Evolutionary conservation across 1,139 yeast genomes (phyloP).

Genomic region (Taphrina sp.): DNA sequence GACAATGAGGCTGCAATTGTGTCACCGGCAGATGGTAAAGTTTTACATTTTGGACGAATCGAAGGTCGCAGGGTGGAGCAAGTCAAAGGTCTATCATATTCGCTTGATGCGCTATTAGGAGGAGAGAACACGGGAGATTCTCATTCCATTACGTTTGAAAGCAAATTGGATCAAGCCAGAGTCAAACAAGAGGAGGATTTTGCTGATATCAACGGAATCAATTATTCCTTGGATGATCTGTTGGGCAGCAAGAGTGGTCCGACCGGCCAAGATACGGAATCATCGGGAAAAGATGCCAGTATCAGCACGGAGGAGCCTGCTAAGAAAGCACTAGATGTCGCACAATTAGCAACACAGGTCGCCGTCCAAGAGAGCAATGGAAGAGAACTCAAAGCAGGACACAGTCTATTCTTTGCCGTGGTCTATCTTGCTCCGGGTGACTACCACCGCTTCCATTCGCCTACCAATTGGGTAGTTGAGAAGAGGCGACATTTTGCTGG

Average conservation of each 20-base stretch:
- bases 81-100: constrained; percentile 93
- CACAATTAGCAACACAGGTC: constrained; percentile 26
- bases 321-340: constrained; percentile 22
- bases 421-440: constrained; percentile 98
- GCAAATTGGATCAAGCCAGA: constrained; percentile 39
- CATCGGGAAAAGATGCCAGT: constrained; percentile 40
- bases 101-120: constrained; percentile 85
- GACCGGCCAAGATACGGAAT: constrained; percentile 39
- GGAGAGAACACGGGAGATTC: constrained; percentile 43
- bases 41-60: constrained; percentile 79
- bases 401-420: constrained; percentile 79
- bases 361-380: constrained; percentile 23
- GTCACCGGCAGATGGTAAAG: constrained; percentile 92
- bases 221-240: constrained; percentile 67
- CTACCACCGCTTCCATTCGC: constrained; percentile 95
- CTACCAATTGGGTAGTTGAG: constrained; percentile 93
- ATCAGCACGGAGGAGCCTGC: constrained; percentile 3
- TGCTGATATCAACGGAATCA: constrained; percentile 73
- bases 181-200: constrained; percentile 63
- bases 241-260: constrained; percentile 43
- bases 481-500: constrained; percentile 94
- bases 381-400: constrained; percentile 44
- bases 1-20: constrained; percentile 60
- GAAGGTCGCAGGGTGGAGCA: constrained; percentile 77
- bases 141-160: constrained; percentile 37